Evolutionary conservation across 345 rosid species (phyloP), one percentile per base, ranked within the genome.

Genomic region (Garcia nutans): DNA sequence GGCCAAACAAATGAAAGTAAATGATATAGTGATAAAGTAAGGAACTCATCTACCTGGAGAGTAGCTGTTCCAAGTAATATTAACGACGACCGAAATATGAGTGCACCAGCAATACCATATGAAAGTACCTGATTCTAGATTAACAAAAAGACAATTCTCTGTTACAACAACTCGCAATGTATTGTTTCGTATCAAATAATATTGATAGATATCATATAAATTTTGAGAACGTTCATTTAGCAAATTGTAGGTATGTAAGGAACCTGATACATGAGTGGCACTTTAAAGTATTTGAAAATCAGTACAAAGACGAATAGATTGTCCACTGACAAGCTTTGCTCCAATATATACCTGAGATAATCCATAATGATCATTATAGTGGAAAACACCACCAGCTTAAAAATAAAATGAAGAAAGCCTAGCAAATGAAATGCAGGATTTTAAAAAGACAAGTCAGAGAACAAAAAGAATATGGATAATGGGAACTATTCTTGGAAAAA

Each of bases 311-410:
- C 94, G 75, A 95, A 95, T 73, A 95, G 86, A 85, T 95, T 95
- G 82, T 95, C 99, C 70, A 95, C 99, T 1, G 99, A 95, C 85
- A 93, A 89, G 82, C 97, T 95, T 85, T 95, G 97, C 92, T 95
- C 97, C 90, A 95, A 83, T 70, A 95, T 73, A 71, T 95, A 95
- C 80, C 99, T 95, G 92, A 82, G 86, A 59, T 61, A 65, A 76
- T 60, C 50, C 63, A 56, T 63, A 59, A 72, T 64, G 57, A 67
- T 63, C 42, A 82, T 44, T 22, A 23, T 22, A 49, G 75, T 49
- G 22, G 66, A 72, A 24, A 42, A 11, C 77, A 19, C 42, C 45
- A 66, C 13, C 50, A 71, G 59, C 3, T 63, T 10, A 33, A 68
- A 65, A 65, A 22, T n/a, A 68, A 20, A 47, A 69, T 37, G 5